Conservation (phyloP, 2,329 filamentous ascomycete genomes). For the Ophioceras dolichostomum region DNA sequence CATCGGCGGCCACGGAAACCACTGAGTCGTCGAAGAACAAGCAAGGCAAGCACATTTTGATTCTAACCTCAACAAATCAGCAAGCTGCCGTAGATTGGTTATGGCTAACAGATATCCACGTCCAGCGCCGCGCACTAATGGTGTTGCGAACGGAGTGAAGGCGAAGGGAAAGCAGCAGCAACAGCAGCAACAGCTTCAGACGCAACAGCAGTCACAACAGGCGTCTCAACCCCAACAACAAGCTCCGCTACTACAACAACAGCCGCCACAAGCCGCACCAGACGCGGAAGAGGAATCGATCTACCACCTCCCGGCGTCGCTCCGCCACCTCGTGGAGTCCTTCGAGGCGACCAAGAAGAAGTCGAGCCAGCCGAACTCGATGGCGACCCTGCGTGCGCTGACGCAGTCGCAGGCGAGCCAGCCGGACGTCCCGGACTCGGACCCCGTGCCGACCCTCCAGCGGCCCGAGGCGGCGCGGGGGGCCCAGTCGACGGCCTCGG, state of each 20-base stretch:
- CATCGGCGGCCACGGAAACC: conserved; percentile 21
- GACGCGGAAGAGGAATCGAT: conserved; percentile 62
- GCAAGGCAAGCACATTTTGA: too few relatives aligned
- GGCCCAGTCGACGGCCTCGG: conserved; percentile 60
- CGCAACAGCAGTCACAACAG: too few relatives aligned
- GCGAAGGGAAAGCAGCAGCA: conserved; percentile 7
- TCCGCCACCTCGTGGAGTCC: conserved; percentile 83
- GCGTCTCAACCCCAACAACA: too few relatives aligned
- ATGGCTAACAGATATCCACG: conserved; percentile 10
- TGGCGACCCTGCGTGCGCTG: conserved; percentile 62
- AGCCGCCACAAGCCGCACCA: too few relatives aligned
- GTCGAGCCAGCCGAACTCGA: conserved; percentile 46
- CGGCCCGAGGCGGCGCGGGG: conserved; percentile 75
- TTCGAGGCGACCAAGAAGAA: conserved; percentile 75
- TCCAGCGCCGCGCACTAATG: conserved; percentile 33
- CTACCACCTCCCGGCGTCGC: conserved; percentile 79
- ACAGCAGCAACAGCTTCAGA: conserved; percentile 7
- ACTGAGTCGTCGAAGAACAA: conserved; percentile 24
- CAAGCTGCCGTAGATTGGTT: too few relatives aligned
- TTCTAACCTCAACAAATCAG: too few relatives aligned
- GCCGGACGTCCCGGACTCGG: conserved; percentile 67
- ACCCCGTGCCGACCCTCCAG: conserved; percentile 72
- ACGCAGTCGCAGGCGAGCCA: conserved; percentile 59
- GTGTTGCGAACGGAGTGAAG: conserved; percentile 38
- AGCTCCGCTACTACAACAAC: too few relatives aligned